A percentile compares a stretch with the other conserved stretches of the same genome.
These are phyloP conservation scores for Furcasterigmium furcatum DNA, from an alignment of 2,329 filamentous ascomycete species.

Conservation along the genomic window DNA sequence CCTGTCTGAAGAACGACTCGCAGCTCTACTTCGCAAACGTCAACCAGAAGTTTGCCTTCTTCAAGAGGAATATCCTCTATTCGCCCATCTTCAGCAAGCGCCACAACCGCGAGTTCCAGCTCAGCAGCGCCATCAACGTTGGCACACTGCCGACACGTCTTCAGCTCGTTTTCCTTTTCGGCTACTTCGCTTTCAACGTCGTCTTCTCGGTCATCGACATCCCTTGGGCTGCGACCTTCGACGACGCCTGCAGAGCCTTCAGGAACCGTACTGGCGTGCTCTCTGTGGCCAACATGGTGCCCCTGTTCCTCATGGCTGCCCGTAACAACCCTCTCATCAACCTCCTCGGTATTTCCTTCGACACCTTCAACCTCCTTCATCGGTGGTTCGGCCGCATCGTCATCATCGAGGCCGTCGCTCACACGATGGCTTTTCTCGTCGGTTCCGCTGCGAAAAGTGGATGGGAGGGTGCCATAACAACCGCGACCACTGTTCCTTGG, in stretches of 20 bases:
- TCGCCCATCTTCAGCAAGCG: constrained; percentile 63
- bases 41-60: constrained; percentile 47
- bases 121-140: constrained; percentile 57
- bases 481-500: constrained; percentile 35
- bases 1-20: constrained; percentile 73
- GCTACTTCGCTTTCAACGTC: constrained; percentile 64
- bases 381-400: constrained; percentile 79
- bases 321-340: constrained; percentile 77
- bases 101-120: constrained; percentile 63
- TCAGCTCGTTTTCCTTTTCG: constrained; percentile 54
- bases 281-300: constrained; percentile 73
- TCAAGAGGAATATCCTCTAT: constrained; percentile 65
- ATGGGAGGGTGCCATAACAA: constrained; percentile 42
- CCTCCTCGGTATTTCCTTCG: constrained; percentile 71
- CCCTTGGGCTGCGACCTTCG: constrained; percentile 47
- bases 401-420: constrained; percentile 63
- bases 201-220: constrained; percentile 72
- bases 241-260: constrained; percentile 44
- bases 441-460: constrained; percentile 34
- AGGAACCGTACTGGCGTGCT: constrained; percentile 70
- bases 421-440: constrained; percentile 59
- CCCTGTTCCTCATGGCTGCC: constrained; percentile 70
- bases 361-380: constrained; percentile 79
- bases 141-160: constrained; percentile 66
- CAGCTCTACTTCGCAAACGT: constrained; percentile 75